These are phyloP conservation scores for Paramecium caudatum DNA, from an alignment of 73 alveolate genomes.

Conservation along the genomic window DNA sequence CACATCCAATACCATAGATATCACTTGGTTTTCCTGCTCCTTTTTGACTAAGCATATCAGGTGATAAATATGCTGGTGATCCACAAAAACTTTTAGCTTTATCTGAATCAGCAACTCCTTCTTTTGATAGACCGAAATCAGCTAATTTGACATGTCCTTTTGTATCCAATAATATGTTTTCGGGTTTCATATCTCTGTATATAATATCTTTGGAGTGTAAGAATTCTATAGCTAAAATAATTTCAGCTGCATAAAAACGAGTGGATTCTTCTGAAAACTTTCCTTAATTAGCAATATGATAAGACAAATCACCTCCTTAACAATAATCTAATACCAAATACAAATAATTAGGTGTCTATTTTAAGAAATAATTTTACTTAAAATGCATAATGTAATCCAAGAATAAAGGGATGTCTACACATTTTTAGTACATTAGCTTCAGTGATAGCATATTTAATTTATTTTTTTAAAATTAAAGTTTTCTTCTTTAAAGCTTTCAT, in stretches of 20 bases:
- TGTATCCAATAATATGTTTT: conserved; percentile 84
- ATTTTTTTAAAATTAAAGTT: conserved; percentile 80
- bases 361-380: conserved; percentile 74
- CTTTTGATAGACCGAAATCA: conserved; percentile 92
- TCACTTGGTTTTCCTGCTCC: conserved; percentile 91
- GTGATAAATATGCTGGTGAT: conserved; percentile 90
- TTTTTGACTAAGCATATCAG: conserved; percentile 85
- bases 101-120: conserved; percentile 82
- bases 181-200: conserved; percentile 94
- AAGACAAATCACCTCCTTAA: conserved; percentile 92
- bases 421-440: conserved; percentile 75
- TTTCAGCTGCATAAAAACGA: conserved; percentile 86
- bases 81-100: conserved; percentile 88
- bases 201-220: conserved; percentile 89
- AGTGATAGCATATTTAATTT: conserved; percentile 84
- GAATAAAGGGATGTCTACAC: conserved; percentile 72
- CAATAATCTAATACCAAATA: conserved; percentile 91
- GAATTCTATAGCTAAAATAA: conserved; percentile 88
- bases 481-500: conserved; percentile 88
- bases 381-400: conserved; percentile 74
- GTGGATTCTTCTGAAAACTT: conserved; percentile 88
- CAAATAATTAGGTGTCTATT: conserved; percentile 89
- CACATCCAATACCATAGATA: conserved; percentile 91
- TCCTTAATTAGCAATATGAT: conserved; percentile 79
- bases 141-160: conserved; percentile 92